A percentile compares a stretch with the other conserved stretches of the same genome.
phyloP scores from a whole-genome alignment of 2,329 filamentous ascomycete species.

The Aspergillus ochraceus region DNA sequence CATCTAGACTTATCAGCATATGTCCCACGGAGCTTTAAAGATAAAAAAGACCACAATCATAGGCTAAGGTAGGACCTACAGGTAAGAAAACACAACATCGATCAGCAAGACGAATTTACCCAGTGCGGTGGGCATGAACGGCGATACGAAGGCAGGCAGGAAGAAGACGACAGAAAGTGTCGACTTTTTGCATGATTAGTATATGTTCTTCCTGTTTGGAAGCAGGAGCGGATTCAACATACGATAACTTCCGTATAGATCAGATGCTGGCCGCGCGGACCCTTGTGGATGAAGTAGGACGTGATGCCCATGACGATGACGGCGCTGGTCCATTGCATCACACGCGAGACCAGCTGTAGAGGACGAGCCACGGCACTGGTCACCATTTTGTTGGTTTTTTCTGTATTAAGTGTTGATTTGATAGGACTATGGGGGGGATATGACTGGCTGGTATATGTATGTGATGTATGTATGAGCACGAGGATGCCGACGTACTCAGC shows the following conservation, averaged over 20 bases:
- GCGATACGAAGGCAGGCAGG: conserved; percentile 43
- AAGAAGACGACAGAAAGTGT: conserved; percentile 43
- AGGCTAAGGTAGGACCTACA: conserved; percentile 30
- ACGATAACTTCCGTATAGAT: conserved; percentile 45
- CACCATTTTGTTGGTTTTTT: conserved; percentile 18
- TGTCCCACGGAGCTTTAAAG: background rate
- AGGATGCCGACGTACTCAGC: background rate
- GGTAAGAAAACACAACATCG: conserved; percentile 49
- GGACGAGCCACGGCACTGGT: conserved; percentile 30
- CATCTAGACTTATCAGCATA: conserved; percentile 31
- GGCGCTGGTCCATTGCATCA: conserved; percentile 40
- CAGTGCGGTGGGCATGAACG: conserved; percentile 37
- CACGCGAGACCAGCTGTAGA: conserved; percentile 29
- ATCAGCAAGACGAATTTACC: conserved; percentile 40
- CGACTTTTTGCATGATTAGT: conserved; percentile 18
- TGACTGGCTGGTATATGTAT: background rate
- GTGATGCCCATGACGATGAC: conserved; percentile 45
- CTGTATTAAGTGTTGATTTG: background rate
- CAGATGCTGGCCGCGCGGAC: conserved; percentile 32
- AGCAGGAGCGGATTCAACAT: conserved; percentile 14
- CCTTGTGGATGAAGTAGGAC: conserved; percentile 39
- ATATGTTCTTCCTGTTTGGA: background rate
- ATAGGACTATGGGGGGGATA: background rate
- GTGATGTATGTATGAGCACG: background rate
- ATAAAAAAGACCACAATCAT: conserved; percentile 1